Percentiles rank a stretch among this genome's conserved stretches.
Conservation (phyloP, 148 eudicot species). For the Chenopodium formosanum region DNA sequence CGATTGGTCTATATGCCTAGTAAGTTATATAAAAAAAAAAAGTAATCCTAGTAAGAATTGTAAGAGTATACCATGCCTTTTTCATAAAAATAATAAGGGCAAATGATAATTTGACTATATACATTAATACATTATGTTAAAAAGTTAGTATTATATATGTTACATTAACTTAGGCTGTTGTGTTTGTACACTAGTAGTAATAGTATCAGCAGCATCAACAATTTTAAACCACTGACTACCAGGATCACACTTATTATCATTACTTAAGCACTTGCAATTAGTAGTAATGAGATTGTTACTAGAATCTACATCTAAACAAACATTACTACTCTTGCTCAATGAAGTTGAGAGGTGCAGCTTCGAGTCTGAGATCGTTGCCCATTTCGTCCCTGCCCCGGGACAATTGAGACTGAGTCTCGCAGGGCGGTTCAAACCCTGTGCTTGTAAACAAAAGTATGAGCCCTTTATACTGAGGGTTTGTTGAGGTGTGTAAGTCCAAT, state of each 20-base stretch:
- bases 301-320: constrained; percentile 66
- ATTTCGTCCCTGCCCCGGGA: constrained; percentile 37
- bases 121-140: neutral
- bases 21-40: no score
- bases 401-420: constrained; percentile 48
- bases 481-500: constrained; percentile 54
- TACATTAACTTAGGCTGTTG: neutral
- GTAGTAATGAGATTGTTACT: constrained; percentile 43
- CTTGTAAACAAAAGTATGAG: constrained; percentile 56
- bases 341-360: constrained; percentile 69
- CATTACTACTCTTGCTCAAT: constrained; percentile 28
- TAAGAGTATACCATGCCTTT: no score
- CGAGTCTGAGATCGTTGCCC: constrained; percentile 71
- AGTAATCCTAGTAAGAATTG: no score
- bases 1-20: no score
- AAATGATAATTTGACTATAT: neutral
- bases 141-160: no score
- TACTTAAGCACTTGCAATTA: constrained; percentile 58
- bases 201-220: constrained; percentile 32
- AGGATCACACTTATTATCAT: constrained; percentile 63
- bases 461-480: constrained; percentile 46
- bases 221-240: constrained; percentile 86
- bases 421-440: constrained; percentile 36
- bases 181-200: neutral
- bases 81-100: no score